These are phyloP conservation scores for Dactylellina haptotyla DNA, from an alignment of 2,329 filamentous ascomycete genomes.

Conservation along the genomic window DNA sequence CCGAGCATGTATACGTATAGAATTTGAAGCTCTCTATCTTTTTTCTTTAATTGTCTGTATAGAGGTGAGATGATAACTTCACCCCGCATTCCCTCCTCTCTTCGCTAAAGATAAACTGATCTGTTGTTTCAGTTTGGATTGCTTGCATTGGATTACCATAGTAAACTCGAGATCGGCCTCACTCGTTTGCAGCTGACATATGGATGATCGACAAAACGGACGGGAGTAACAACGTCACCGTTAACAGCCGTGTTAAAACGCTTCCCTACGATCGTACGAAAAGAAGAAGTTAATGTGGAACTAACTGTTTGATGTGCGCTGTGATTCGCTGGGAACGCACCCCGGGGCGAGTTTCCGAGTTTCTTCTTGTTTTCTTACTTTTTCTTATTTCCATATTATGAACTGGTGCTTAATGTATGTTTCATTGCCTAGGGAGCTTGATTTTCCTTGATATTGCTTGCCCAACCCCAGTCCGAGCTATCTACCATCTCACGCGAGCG, in stretches of 20 bases:
- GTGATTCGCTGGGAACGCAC: not conserved
- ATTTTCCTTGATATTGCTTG: not conserved
- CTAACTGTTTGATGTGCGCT: not conserved
- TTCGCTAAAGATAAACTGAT: not conserved
- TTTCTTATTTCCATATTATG: not conserved
- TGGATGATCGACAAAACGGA: too few relatives aligned
- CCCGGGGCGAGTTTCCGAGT: not conserved
- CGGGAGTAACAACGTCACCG: not conserved
- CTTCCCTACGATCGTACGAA: not conserved
- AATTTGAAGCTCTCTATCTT: too few relatives aligned
- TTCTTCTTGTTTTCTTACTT: not conserved
- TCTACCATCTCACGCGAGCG: not conserved
- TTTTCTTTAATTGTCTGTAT: not conserved
- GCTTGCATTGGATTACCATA: not conserved
- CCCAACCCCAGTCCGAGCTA: not conserved
- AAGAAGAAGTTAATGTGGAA: not conserved
- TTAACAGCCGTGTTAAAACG: not conserved
- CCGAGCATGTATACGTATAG: too few relatives aligned
- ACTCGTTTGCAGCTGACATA: too few relatives aligned
- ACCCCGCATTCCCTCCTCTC: not conserved
- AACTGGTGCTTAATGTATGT: too few relatives aligned
- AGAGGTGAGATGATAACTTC: not conserved
- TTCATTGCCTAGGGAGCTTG: not conserved
- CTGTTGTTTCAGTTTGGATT: not conserved
- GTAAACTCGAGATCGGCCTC: not conserved